Conservation (phyloP, 2,329 filamentous ascomycete species). For the Chalara sp. region DNA sequence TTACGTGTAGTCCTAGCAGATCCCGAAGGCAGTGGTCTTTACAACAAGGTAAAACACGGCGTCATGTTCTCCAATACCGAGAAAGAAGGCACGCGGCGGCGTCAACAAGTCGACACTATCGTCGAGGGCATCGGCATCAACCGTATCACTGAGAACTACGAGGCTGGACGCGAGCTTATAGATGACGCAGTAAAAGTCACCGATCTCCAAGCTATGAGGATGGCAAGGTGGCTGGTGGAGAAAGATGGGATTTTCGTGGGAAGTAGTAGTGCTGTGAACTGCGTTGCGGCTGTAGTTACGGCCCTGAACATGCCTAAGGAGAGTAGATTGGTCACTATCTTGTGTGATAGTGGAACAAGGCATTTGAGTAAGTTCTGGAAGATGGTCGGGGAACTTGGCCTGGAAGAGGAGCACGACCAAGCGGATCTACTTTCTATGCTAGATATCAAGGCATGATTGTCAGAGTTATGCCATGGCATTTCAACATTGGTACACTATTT, state of each 20-base stretch:
- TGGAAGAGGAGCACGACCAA: constrained; percentile 50
- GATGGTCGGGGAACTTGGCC: constrained; percentile 58
- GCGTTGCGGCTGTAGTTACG: constrained; percentile 68
- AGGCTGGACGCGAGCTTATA: constrained; percentile 76
- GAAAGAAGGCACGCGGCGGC: constrained; percentile 79
- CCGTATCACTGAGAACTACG: constrained; percentile 87
- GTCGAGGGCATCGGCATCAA: constrained; percentile 97
- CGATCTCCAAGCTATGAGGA: constrained; percentile 80
- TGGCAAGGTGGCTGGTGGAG: constrained; percentile 96
- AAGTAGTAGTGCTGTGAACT: constrained; percentile 95
- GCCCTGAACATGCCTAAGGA: constrained; percentile 57
- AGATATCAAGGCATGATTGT: constrained; percentile 30
- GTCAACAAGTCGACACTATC: constrained; percentile 90
- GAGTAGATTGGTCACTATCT: constrained; percentile 66
- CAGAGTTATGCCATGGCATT: no score
- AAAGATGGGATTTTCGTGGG: constrained; percentile 92
- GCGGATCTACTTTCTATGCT: constrained; percentile 44
- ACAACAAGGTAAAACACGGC: constrained; percentile 84
- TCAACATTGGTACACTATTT: no score
- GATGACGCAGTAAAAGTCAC: constrained; percentile 86
- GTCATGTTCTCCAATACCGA: constrained; percentile 94
- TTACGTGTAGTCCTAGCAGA: constrained; percentile 79
- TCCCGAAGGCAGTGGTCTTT: constrained; percentile 88
- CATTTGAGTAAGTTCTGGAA: constrained; percentile 86
- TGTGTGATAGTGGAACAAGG: constrained; percentile 77